Conservation (phyloP, 2,329 filamentous ascomycete species). For the Pestalotiopsis fici region DNA sequence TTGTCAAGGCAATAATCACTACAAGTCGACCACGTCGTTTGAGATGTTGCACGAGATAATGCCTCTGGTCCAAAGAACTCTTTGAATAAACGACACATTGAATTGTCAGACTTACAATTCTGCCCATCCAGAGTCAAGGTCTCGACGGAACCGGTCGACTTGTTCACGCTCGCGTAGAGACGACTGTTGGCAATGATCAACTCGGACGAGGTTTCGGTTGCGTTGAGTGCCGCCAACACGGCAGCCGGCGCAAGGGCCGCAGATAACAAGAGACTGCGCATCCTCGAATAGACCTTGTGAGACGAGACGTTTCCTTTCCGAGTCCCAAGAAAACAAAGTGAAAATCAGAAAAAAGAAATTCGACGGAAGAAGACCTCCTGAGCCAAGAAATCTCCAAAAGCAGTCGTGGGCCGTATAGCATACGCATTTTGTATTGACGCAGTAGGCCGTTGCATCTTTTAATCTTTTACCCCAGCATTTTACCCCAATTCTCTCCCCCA, state of each 20-base stretch:
- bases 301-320: neutral
- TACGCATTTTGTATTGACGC: neutral
- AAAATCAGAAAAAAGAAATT: neutral
- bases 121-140: constrained; percentile 36
- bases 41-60: no score
- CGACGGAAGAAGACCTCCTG: neutral
- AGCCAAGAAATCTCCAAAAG: no score
- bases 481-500: neutral
- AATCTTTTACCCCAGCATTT: neutral
- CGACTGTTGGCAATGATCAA: constrained; percentile 39
- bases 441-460: neutral
- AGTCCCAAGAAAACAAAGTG: neutral
- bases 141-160: constrained; percentile 36
- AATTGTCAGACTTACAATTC: constrained; percentile 30
- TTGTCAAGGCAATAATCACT: no score
- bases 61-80: no score
- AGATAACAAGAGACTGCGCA: neutral
- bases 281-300: neutral
- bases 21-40: no score
- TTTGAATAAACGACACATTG: no score
- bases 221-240: constrained; percentile 20
- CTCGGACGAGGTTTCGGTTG: constrained; percentile 33
- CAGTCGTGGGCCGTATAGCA: neutral
- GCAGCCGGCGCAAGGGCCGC: neutral
- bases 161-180: constrained; percentile 36